Evolutionary conservation across 805 yeast genomes (phyloP).

Genomic region (Lipomyces yamadae): DNA sequence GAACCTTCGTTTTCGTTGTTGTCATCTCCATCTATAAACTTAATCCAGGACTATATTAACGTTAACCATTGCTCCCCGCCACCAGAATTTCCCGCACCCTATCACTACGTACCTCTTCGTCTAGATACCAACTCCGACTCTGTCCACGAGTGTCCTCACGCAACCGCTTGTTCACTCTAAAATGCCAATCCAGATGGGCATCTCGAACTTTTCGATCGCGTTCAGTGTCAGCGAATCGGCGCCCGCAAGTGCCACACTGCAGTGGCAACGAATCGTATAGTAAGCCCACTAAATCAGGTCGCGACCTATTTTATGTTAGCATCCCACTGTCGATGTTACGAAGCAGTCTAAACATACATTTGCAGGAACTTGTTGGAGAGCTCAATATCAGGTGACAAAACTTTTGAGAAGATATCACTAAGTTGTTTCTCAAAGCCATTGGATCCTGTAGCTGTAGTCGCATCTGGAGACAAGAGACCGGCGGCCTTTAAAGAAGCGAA

Average conservation of each 20-base stretch:
- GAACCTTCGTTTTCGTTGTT: constrained; percentile 33
- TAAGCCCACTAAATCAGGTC: constrained; percentile 45
- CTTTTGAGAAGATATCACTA: constrained; percentile 10
- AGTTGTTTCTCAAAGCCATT: background rate
- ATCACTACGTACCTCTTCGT: constrained; percentile 67
- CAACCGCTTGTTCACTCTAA: constrained; percentile 81
- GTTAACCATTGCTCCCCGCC: constrained; percentile 44
- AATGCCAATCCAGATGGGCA: constrained; percentile 93
- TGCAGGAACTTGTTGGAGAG: constrained; percentile 44
- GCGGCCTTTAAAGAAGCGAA: constrained; percentile 41
- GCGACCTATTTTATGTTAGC: constrained; percentile 38
- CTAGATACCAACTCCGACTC: constrained; percentile 81
- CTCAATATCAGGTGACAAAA: constrained; percentile 41
- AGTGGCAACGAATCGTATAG: constrained; percentile 67
- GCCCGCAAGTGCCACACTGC: constrained; percentile 90
- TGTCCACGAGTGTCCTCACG: constrained; percentile 58
- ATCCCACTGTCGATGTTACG: background rate
- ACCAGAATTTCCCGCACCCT: constrained; percentile 69
- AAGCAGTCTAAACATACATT: constrained; percentile 22
- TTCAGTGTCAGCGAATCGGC: constrained; percentile 68
- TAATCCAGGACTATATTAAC: constrained; percentile 34
- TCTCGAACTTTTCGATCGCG: constrained; percentile 60
- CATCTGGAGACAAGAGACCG: constrained; percentile 37
- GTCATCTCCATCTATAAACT: constrained; percentile 32
- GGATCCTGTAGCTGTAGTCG: background rate